A percentile compares a stretch with the other conserved stretches of the same genome.
Conservation (phyloP, 345 rosid species). For the Euphorbia peplus region DNA sequence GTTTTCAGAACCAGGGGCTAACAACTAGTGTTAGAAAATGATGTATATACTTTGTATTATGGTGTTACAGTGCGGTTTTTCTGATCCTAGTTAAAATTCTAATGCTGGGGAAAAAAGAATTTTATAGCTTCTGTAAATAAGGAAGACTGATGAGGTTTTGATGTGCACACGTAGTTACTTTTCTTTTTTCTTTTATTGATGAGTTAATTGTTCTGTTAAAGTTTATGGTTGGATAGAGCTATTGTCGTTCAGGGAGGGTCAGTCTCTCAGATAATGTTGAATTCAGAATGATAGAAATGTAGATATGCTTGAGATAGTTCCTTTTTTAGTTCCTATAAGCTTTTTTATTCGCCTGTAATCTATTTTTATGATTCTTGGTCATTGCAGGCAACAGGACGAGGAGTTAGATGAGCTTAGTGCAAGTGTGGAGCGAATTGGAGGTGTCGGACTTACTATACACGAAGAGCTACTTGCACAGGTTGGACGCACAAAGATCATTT, state of each 20-base stretch:
- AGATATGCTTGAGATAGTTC: not conserved
- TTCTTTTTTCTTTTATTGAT: not conserved
- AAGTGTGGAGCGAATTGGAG: conserved; percentile 88
- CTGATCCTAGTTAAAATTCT: not conserved
- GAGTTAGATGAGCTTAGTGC: conserved; percentile 94
- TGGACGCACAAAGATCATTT: conserved; percentile 2
- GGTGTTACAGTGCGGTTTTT: not conserved
- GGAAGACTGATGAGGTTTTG: not conserved
- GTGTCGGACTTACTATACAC: conserved; percentile 93
- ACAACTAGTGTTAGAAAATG: not conserved
- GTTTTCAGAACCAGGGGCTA: not conserved
- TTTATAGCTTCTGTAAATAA: not conserved
- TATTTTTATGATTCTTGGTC: not conserved
- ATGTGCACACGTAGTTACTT: not conserved
- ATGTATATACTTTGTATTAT: not conserved
- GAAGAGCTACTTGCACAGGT: conserved; percentile 96
- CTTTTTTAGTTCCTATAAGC: not conserved
- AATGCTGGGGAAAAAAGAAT: not conserved
- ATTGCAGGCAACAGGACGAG: conserved; percentile 84
- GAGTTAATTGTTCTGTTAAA: conserved; percentile 1
- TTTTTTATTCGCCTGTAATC: not conserved
- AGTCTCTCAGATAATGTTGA: not conserved
- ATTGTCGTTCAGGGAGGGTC: not conserved
- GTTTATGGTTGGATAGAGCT: not conserved
- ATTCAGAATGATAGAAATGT: not conserved